Evolutionary conservation across 257 asterid genomes (phyloP), one percentile per base, ranked within the genome.

Genomic region (Euphrasia confusa): DNA sequence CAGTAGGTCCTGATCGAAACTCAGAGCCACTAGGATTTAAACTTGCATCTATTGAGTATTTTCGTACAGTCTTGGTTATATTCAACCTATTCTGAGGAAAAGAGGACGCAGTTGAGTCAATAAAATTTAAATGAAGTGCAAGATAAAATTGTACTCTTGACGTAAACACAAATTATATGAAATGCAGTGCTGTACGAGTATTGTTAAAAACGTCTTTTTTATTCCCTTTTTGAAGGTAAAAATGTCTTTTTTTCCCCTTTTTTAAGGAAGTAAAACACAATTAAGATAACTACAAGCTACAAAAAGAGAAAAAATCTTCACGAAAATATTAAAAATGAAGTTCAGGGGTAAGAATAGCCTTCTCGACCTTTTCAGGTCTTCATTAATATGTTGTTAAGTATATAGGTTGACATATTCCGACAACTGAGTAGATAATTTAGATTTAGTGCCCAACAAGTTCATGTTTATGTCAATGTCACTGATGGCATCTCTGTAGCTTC

Each of bases 71-170:
- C 87, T 91, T 91, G 48, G 98, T 84, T 76, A 91, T 68, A 70
- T 91, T 91, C 77, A 91, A 79, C 89, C 99, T 84, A 87, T 89
- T 92, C 97, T 92, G 99, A 66, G 63, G 68, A 65, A 48, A 77
- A 62, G 54, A 58, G 61, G 69, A 61, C 18, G 56, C 58, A 61
- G 65, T 45, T 71, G 53, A 72, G 73, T 58, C 12, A 48, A 57
- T 33, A 4, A 13, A 58, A 59, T 27, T 37, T 37, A 37, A 24
- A 66, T 42, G 27, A 67, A 17, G 39, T 45, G 12, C 37, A 30
- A 2, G 49, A 67, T 45, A 33, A 54, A 54, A 17, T 4, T 55
- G 35, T 13, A 39, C 7, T 12, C 50, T 58, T 39, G 66, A 66
- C 1, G 52, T 54, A 60, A 28, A n/a, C n/a, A 28, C 45, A 39